Conservation (phyloP, 495 filamentous ascomycete genomes). For the Daldinia caldariorum region DNA sequence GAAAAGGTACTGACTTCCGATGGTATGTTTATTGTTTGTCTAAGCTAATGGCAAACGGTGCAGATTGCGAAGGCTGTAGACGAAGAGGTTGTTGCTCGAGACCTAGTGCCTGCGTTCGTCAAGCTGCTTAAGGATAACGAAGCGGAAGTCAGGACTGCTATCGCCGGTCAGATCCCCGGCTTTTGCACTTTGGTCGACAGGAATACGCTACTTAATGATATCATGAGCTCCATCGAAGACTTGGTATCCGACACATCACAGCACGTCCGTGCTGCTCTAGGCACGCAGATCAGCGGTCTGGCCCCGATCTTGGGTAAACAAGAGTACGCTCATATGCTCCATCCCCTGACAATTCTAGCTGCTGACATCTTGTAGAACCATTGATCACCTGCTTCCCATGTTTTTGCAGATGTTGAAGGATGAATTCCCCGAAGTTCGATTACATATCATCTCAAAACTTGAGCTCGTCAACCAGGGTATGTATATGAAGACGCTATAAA, state of each 20-base stretch:
- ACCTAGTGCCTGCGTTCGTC: conserved; percentile 96
- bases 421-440: conserved; percentile 95
- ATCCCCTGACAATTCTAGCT: conserved; percentile 2
- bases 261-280: conserved; percentile 93
- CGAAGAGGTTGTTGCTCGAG: conserved; percentile 92
- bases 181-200: conserved; percentile 91
- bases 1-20: conserved; percentile 75
- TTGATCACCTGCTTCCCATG: conserved; percentile 96
- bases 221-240: conserved; percentile 96
- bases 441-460: conserved; percentile 98
- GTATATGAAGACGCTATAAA: background rate
- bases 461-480: conserved; percentile 96
- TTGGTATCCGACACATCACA: conserved; percentile 95
- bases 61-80: conserved; percentile 98
- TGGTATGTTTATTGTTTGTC: background rate
- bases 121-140: conserved; percentile 97
- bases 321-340: conserved; percentile 69
- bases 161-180: conserved; percentile 96
- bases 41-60: conserved; percentile 32
- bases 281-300: conserved; percentile 95
- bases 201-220: conserved; percentile 89
- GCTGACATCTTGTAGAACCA: conserved; percentile 69
- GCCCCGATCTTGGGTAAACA: conserved; percentile 98
- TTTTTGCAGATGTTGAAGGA: conserved; percentile 99
- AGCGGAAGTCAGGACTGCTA: conserved; percentile 95